Base-by-base conservation (phyloP, 2,329 filamentous ascomycete species). In the Endothia cerciana region DNA sequence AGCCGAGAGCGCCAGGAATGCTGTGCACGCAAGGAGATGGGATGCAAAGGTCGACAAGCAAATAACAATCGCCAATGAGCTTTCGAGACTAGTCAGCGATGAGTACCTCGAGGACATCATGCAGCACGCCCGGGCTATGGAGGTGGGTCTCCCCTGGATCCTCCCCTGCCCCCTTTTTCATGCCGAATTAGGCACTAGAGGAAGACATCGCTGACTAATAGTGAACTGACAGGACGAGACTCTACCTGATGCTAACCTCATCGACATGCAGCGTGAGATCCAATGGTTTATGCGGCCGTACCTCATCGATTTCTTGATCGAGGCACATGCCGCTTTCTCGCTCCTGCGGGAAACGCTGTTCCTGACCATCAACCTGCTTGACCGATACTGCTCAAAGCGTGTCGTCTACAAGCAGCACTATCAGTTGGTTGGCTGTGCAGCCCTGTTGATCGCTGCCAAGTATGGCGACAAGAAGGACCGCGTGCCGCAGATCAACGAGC, bases 201-300 rank as follows among this genome's bases (percentile, higher is more conserved):
- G 10, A 43, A 28, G 40, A 36, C 19, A 25, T 33, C 2, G 61
- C 66, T 68, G 57, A 68, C 61, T 13, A 33, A 53, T 19, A 10
- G 3, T 47, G 59, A 15, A n/a, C 30, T 1, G 25, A 59, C 62
- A 87, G 86, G 87, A 90, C 74, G 91, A 96, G 80, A 98, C 95
- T 36, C 84, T 98, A 71, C 92, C 95, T 63, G 95, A 99, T 78
- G 94, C 97, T 77, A 94, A 94, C 78, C 93, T 96, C 43, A 99
- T 99, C 77, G 95, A 99, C 78, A 97, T 98, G 79, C 95, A 99
- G 80, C 93, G 94, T 71, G 95, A 99, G 85, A 98, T 99, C 70
- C 93, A 98, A 77, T 99, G 95, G 95, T 98, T 96, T 81, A 99
- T 99, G 95, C 86, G 95, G 73, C 95, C 95, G 0, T 98, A 97